Base-by-base conservation (phyloP, 106 monocot genomes). In the Allium cepa region DNA sequence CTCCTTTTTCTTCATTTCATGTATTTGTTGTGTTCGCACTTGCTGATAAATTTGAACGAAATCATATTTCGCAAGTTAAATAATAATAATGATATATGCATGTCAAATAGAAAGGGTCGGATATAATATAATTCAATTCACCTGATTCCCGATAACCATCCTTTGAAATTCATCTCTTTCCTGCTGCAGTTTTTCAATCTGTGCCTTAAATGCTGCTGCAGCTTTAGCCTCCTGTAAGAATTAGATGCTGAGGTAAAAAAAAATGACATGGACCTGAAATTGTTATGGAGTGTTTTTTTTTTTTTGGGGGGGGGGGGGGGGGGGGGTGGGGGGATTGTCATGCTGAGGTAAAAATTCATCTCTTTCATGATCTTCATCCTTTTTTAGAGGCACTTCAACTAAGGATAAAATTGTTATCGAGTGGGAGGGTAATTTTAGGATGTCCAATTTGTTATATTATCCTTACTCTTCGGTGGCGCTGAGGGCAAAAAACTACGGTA, bases 1-100 rank as follows among this genome's bases (percentile, higher is more conserved):
- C 66, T 99, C 99, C 71, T 87, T 99, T 71, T 99, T 99, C 86
- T 93, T 99, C 99, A 93, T 99, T 77, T 99, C 99, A 81, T 99
- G 87, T 62, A 99, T 79, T 72, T 90, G 92, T 71, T 99, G 99
- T 57, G 99, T 99, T 67, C 99, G 93, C 60, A 85, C 87, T 99
- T 99, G 93, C 99, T 99, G 70, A 50, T 45, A 71, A 68, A 56
- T 11, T 51, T 60, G 69, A 22, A 65, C 36, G 5, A 36, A 36
- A 36, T 36, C 36, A 36, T 36, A 36, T 36, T 36, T 36, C 28
- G 63, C 63, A 63, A 28, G 49, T 67, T 53, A 45, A 36, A 36
- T 36, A 36, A 36, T 4, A 36, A 36, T 36, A 5, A 36, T 36
- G 36, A 36, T 36, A 36, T 36, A 36, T 36, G 1, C 36, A 36